Base-by-base conservation (phyloP, 129 eudicot genomes). In the Centrapalus pauciflorus region DNA sequence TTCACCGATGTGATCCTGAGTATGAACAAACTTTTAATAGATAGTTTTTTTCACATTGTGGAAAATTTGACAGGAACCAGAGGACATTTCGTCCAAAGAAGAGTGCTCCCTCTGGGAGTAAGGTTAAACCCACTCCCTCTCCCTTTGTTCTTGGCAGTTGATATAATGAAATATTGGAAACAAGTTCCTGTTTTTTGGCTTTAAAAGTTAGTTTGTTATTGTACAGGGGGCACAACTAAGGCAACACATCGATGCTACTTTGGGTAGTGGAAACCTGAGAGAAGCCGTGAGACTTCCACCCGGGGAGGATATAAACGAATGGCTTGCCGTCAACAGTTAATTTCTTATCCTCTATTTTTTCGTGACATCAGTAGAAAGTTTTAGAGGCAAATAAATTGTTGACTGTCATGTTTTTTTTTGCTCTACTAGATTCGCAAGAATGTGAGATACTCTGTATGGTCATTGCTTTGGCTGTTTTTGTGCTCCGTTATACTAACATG, bases 281-380 rank as follows among this genome's bases (percentile, higher is more conserved):
- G 97, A 90, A 83, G 97, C 97, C 23, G 97, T 90, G 54, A 82
- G 94, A 55, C 86, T 90, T 68, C 97, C 97, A 49, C 97, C 97
- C 19, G 97, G 97, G 38, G 97, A 90, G 72, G 96, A 90, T 77
- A 80, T 90, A 32, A 90, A 90, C 67, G 97, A 90, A 77, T 90
- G 97, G 97, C 97, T 90, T 67, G 97, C 97, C 13, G 97, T 90
- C 74, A 90, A 90, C 81, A 90, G 97, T 90, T 50, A 83, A 40
- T 66, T 6, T 20, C 43, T 28, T 78, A 76, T 51, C 43, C 71
- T 63, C 75, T 40, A 55, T 61, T 45, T 73, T 27, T 54, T 30
- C 43, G 26, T 71, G 13, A 19, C n/a, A 34, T 49, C 17, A n/a
- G n/a, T 66, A 67, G 34, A 38, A 41, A 2, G 12, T 41, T 41